Base-by-base conservation (phyloP, 768 basidiomycete genomes). In the Lactarius akahatsu region DNA sequence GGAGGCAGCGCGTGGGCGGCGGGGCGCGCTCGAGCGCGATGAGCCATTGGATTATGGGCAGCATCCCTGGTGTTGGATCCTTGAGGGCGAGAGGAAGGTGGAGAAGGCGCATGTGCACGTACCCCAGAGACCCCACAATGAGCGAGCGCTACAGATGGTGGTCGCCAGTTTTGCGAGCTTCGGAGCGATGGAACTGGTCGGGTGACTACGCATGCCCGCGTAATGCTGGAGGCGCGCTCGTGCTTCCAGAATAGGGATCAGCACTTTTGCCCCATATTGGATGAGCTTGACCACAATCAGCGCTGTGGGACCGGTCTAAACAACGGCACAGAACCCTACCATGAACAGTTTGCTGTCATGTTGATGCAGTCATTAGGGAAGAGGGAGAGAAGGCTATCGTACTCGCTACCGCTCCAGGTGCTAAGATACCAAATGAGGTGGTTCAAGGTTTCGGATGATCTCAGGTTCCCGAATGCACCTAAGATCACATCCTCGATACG, bases 401-500 rank as follows among this genome's bases (percentile, higher is more conserved):
- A 92, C 92, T 94, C 92, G 84, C 85, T 91, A 34, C 92, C 92
- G 74, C 86, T 88, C 90, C 90, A 93, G 71, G 91, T 91, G 63
- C 88, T 86, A 61, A 94, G 79, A 73, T 86, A 92, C 72, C 89
- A 80, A 47, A 91, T 81, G 10, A 91, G 79, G 75, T 92, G 91
- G 71, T 92, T 82, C 54, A 94, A 74, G 6, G 82, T 85, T 68
- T 86, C 80, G 8, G 88, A 89, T 1, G 85, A 80, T 30, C 83
- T 83, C 11, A 90, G 76, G 36, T 74, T 74, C 32, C 83, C 76
- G 73, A 91, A 91, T 23, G 80, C 80, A 0, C 91, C 92, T 6
- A 93, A 76, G 26, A 88, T 80, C 8, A 77, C 55, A 75, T 92
- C 89, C 66, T 83, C 86, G n/a, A 90, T 69, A 45, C 81, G 82